Base-by-base conservation (phyloP, 495 filamentous ascomycete genomes). In the Penicillium antarcticum region DNA sequence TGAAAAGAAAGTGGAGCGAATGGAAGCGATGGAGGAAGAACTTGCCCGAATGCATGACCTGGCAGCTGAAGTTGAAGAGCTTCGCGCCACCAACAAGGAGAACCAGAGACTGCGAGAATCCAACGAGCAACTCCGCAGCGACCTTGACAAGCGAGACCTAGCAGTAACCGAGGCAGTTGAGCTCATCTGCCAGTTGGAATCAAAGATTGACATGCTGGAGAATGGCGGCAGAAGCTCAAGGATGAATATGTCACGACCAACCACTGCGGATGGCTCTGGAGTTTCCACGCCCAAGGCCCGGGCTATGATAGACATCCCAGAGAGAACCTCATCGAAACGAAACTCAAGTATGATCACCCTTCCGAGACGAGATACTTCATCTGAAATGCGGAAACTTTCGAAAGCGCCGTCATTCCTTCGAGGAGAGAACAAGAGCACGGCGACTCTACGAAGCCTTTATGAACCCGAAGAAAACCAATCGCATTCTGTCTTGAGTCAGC, bases 81-180 rank as follows among this genome's bases (percentile, higher is more conserved):
- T 87, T 14, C 77, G 82, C 48, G 69, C 80, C 42, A 73, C 81
- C 41, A 70, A 74, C 14, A 74, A 81, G 42, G 79, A 57, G 64
- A 82, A 61, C 51, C 68, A 51, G 52, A 70, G 62, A 32, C 69
- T 66, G 45, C 70, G 64, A 55, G 74, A 62, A 64, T 84, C 64
- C 0, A 91, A 95, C 51, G 81, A 86, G n/a, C 74, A 85, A 39
- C 66, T 91, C 47, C 68, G 87, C 5, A 61, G 65, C 4, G 87
- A 92, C 56, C 71, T 96, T 47, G 83, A 89, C 42, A 86, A 86
- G 58, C 77, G 87, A 24, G 87, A 95, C 63, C 79, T 84, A 39
- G 91, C 88, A 1, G 72, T 96, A 2, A 82, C 85, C 40, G 90
- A 96, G 61, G 92, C 92, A 2, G 87, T 92, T 7, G 78, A 81